These are phyloP conservation scores for Casuarina cunninghamiana DNA, from an alignment of 306 rosid species.

Conservation along the genomic window DNA sequence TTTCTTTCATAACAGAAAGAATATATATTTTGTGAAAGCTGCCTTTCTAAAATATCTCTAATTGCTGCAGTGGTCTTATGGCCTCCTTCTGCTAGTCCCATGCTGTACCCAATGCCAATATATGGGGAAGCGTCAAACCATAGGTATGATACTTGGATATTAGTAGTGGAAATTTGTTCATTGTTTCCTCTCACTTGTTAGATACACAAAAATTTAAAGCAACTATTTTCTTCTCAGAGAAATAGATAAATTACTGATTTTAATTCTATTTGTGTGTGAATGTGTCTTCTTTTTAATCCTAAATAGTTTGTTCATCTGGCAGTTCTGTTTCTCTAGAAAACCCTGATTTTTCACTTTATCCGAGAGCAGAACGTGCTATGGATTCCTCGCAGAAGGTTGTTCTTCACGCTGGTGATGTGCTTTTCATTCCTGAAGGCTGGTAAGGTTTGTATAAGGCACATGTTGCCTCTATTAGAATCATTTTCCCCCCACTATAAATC, in stretches of 20 bases:
- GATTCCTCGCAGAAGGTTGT: slow-evolving; percentile 63
- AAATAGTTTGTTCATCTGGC: slow-evolving; percentile 31
- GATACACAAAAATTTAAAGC: background rate
- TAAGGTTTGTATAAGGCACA: slow-evolving; percentile 37
- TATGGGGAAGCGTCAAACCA: slow-evolving; percentile 98
- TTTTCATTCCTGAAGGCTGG: slow-evolving; percentile 99
- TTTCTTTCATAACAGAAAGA: background rate
- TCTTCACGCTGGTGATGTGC: slow-evolving; percentile 88
- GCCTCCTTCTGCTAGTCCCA: slow-evolving; percentile 94
- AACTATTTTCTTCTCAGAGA: background rate
- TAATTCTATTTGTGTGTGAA: background rate
- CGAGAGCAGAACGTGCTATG: slow-evolving; percentile 69
- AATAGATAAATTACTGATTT: background rate
- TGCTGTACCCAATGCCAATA: slow-evolving; percentile 78
- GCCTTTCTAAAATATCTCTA: slow-evolving; percentile 20
- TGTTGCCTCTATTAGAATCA: slow-evolving; percentile 23
- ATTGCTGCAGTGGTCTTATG: slow-evolving; percentile 71
- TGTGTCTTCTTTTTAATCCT: slow-evolving; percentile 4
- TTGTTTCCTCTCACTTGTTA: background rate
- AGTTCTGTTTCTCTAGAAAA: slow-evolving; percentile 77
- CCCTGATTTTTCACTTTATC: slow-evolving; percentile 68
- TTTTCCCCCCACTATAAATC: background rate
- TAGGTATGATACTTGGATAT: slow-evolving; percentile 51
- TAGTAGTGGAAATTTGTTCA: background rate
- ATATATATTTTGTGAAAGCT: background rate